These are phyloP conservation scores for Postia placenta DNA, from an alignment of 768 basidiomycete genomes.

Conservation along the genomic window DNA sequence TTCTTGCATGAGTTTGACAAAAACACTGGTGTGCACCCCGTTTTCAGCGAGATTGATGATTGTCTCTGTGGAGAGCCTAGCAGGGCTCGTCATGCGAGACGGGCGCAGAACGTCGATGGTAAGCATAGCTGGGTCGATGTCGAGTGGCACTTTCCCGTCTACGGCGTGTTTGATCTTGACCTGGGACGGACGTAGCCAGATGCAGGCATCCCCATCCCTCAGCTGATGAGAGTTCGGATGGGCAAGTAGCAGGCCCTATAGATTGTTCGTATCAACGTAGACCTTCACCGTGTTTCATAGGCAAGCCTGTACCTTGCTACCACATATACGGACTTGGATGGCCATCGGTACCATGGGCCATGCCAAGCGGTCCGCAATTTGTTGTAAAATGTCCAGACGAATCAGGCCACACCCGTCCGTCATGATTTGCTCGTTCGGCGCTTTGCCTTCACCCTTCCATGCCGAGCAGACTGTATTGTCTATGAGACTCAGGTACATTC, in stretches of 20 bases:
- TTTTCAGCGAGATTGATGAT: conserved; percentile 64
- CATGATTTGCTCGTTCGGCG: conserved; percentile 30
- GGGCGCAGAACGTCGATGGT: conserved; percentile 51
- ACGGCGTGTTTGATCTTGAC: conserved; percentile 31
- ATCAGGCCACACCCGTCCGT: conserved; percentile 72
- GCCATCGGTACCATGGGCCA: conserved; percentile 23
- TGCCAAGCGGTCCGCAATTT: neutral
- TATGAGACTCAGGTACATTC: neutral
- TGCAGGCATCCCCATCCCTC: conserved; percentile 9
- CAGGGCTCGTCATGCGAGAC: conserved; percentile 42
- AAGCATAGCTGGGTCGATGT: conserved; percentile 35
- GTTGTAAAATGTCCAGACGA: neutral
- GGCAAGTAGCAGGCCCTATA: conserved; percentile 24
- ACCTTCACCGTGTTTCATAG: neutral
- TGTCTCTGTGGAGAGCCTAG: conserved; percentile 46
- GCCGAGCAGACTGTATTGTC: conserved; percentile 19
- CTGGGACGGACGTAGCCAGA: conserved; percentile 27
- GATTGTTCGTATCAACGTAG: neutral
- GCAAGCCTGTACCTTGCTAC: conserved; percentile 21
- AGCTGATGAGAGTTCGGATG: conserved; percentile 15
- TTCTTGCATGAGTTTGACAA: conserved; percentile 24
- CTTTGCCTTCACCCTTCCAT: conserved; percentile 17
- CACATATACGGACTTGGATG: conserved; percentile 23
- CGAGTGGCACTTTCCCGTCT: conserved; percentile 4
- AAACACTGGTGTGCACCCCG: conserved; percentile 40